phyloP scores from a whole-genome alignment of 176 grass and related monocot species.

The Cenchrus purpureus region DNA sequence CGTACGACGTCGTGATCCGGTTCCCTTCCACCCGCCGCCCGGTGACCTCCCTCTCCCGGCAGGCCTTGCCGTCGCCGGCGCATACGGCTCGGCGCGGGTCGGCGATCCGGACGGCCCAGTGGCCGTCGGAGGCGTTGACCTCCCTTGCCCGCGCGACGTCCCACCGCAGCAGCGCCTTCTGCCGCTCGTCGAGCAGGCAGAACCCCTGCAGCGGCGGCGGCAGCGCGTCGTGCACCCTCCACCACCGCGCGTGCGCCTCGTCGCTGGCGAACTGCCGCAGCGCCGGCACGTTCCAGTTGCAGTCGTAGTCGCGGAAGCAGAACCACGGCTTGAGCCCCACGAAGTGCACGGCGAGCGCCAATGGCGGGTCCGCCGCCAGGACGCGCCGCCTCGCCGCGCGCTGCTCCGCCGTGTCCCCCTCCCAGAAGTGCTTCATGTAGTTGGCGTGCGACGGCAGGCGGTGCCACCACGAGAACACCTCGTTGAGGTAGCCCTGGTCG shows the following conservation, averaged over 20 bases:
- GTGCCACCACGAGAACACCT: slow-evolving; percentile 70
- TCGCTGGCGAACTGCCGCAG: slow-evolving; percentile 66
- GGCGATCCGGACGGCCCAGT: slow-evolving; percentile 34
- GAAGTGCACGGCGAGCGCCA: slow-evolving; percentile 59
- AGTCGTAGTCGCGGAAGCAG: slow-evolving; percentile 73
- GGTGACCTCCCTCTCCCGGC: slow-evolving; percentile 49
- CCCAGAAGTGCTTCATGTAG: slow-evolving; percentile 75
- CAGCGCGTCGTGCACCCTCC: slow-evolving; percentile 59
- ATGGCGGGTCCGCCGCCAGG: slow-evolving; percentile 53
- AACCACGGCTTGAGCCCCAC: slow-evolving; percentile 67
- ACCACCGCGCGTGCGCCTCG: slow-evolving; percentile 64
- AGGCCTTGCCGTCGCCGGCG: neutral
- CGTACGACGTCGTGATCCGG: slow-evolving; percentile 58
- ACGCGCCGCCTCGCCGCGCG: slow-evolving; percentile 25
- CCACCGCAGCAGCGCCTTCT: slow-evolving; percentile 61
- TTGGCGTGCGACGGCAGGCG: slow-evolving; percentile 54
- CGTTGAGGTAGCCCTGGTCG: slow-evolving; percentile 71
- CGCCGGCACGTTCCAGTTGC: slow-evolving; percentile 61
- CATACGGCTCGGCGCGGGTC: slow-evolving; percentile 51
- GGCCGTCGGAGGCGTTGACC: slow-evolving; percentile 43
- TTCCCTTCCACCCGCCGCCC: slow-evolving; percentile 44
- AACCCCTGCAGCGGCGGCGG: slow-evolving; percentile 8
- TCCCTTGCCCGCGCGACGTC: slow-evolving; percentile 36
- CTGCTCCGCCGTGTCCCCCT: slow-evolving; percentile 43
- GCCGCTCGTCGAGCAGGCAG: slow-evolving; percentile 55